phyloP scores from a whole-genome alignment of 2,329 filamentous ascomycete species.

The Paradendryphiella salina region DNA sequence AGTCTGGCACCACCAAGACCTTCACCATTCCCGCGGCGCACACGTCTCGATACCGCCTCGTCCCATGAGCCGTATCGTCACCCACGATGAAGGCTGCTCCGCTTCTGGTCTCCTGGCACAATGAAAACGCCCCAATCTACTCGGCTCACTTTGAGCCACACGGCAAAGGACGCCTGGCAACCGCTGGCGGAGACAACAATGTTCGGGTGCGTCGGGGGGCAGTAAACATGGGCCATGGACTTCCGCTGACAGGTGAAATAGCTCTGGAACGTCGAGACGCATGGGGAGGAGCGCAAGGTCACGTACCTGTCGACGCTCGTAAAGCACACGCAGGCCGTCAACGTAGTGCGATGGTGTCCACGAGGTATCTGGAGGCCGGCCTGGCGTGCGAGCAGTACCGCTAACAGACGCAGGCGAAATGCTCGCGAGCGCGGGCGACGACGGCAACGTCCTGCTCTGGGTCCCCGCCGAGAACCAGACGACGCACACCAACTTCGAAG shows the following conservation, averaged over 20 bases:
- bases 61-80: constrained; percentile 26
- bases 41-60: not conserved
- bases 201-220: constrained; percentile 71
- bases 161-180: constrained; percentile 88
- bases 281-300: constrained; percentile 84
- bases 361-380: constrained; percentile 64
- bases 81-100: constrained; percentile 86
- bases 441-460: constrained; percentile 97
- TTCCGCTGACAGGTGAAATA: constrained; percentile 51
- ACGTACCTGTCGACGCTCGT: constrained; percentile 88
- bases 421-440: constrained; percentile 92
- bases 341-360: constrained; percentile 94
- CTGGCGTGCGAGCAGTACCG: not conserved
- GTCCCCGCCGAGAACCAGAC: constrained; percentile 78
- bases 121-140: constrained; percentile 95
- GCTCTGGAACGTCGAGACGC: constrained; percentile 88
- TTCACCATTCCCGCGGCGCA: constrained; percentile 13
- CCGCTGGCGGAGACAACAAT: constrained; percentile 94
- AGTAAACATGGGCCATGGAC: not conserved
- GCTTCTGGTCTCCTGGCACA: constrained; percentile 97
- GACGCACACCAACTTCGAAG: constrained; percentile 73
- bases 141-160: constrained; percentile 94
- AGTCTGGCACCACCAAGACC: not conserved
- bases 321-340: constrained; percentile 96
- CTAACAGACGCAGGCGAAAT: constrained; percentile 70